phyloP scores from a whole-genome alignment of 441 rosid genomes.

The Viola pubescens region DNA sequence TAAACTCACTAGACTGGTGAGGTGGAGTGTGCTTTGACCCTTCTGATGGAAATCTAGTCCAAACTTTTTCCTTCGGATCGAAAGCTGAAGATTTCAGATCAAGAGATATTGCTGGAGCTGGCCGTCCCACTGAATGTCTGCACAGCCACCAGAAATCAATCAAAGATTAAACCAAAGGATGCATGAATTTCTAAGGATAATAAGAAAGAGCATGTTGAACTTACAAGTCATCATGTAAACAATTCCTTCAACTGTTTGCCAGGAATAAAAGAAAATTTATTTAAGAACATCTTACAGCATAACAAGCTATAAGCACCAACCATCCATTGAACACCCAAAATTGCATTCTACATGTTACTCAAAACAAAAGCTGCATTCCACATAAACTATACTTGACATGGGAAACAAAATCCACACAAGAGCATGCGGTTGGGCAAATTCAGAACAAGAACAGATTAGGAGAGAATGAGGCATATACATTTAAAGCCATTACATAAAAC shows the following conservation, averaged over 20 bases:
- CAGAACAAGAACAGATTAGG: not conserved
- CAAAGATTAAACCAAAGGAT: not conserved
- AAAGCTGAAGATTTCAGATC: conserved; percentile 87
- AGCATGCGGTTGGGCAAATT: not conserved
- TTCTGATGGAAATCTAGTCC: conserved; percentile 94
- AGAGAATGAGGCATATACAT: too few relatives aligned
- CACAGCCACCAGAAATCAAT: conserved; percentile 6
- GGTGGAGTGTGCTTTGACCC: conserved; percentile 96
- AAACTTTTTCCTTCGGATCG: conserved; percentile 89
- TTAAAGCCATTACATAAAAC: not conserved
- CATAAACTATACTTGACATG: not conserved
- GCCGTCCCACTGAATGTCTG: conserved; percentile 94
- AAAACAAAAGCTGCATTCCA: too few relatives aligned
- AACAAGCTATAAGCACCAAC: not conserved
- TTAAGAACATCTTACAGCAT: not conserved
- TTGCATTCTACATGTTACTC: too few relatives aligned
- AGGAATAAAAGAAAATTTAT: not conserved
- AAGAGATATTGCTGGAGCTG: conserved; percentile 75
- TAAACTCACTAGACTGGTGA: conserved; percentile 88
- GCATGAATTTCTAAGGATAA: not conserved
- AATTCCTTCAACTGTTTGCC: too few relatives aligned
- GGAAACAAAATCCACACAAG: not conserved
- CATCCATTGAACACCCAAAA: not conserved
- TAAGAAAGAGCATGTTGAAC: not conserved
- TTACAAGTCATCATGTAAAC: too few relatives aligned